Percentiles rank a stretch among this genome's conserved stretches.
Evolutionary conservation across 176 grass and related monocot genomes (phyloP).

Genomic region (Melocanna baccifera): DNA sequence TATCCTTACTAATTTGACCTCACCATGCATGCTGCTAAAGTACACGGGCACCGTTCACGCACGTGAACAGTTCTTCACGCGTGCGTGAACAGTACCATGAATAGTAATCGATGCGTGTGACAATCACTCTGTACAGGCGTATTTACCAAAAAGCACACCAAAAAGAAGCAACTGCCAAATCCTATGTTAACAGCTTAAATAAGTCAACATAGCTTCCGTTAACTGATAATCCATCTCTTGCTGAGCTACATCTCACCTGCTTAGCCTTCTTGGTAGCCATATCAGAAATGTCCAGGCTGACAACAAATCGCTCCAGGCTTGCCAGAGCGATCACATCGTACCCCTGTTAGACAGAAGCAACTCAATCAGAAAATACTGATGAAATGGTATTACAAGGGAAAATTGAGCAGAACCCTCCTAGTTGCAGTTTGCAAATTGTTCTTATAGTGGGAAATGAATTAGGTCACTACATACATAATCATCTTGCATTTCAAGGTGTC

Average conservation of each 20-base stretch:
- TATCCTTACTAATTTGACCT: no score
- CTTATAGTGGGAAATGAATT: neutral
- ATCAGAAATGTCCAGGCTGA: conserved; percentile 77
- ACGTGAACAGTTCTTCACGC: no score
- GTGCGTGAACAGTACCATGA: no score
- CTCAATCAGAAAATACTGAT: conserved; percentile 1
- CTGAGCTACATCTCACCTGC: conserved; percentile 44
- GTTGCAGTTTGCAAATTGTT: neutral
- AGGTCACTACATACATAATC: neutral
- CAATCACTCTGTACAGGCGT: neutral
- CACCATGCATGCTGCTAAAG: no score
- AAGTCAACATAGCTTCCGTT: neutral
- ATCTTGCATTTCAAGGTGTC: neutral
- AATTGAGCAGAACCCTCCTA: neutral
- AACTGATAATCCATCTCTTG: neutral
- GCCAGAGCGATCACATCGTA: conserved; percentile 77
- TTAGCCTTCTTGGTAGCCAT: conserved; percentile 65
- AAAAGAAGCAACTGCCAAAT: neutral
- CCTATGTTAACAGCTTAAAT: neutral
- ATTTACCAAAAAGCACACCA: neutral
- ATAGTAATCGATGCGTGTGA: no score
- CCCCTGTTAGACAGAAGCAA: conserved; percentile 54
- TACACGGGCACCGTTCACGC: no score
- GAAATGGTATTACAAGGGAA: neutral
- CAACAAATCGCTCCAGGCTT: conserved; percentile 62